Evolutionary conservation across 345 rosid species (phyloP).

Genomic region (Linum lewisii): DNA sequence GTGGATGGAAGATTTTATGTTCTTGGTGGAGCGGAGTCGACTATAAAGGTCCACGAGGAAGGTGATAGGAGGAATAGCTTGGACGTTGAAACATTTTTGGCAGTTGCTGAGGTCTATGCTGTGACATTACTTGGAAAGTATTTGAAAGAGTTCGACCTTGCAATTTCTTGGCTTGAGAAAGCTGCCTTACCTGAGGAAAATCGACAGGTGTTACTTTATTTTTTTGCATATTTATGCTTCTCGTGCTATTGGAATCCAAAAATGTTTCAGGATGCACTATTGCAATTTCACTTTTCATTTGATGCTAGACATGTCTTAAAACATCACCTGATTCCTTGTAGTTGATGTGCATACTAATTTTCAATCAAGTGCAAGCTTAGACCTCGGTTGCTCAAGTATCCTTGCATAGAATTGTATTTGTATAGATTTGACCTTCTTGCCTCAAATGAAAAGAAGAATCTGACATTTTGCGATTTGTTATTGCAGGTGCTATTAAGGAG

Average conservation of each 20-base stretch:
- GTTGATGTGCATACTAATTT: not conserved
- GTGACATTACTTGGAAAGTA: conserved; percentile 47
- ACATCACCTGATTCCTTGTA: no score
- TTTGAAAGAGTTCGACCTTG: conserved; percentile 40
- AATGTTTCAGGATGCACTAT: not conserved
- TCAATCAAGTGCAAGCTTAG: no score
- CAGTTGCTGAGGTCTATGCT: conserved; percentile 59
- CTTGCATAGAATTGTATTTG: no score
- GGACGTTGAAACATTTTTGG: conserved; percentile 44
- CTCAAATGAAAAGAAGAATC: no score
- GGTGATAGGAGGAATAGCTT: conserved; percentile 23
- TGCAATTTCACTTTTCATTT: not conserved
- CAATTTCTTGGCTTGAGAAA: conserved; percentile 76
- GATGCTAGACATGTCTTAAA: not conserved
- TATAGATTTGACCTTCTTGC: no score
- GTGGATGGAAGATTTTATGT: conserved; percentile 36
- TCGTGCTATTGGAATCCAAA: no score
- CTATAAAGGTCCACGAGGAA: conserved; percentile 18
- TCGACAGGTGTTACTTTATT: conserved; percentile 41
- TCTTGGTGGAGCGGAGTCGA: conserved; percentile 23
- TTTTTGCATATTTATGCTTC: not conserved
- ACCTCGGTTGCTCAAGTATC: no score
- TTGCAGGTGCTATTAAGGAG: conserved; percentile 64
- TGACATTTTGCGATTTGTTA: conserved; percentile 1
- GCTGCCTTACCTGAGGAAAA: conserved; percentile 68